These are phyloP conservation scores for Ogataea zsoltii DNA, from an alignment of 805 yeast genomes.

Conservation along the genomic window DNA sequence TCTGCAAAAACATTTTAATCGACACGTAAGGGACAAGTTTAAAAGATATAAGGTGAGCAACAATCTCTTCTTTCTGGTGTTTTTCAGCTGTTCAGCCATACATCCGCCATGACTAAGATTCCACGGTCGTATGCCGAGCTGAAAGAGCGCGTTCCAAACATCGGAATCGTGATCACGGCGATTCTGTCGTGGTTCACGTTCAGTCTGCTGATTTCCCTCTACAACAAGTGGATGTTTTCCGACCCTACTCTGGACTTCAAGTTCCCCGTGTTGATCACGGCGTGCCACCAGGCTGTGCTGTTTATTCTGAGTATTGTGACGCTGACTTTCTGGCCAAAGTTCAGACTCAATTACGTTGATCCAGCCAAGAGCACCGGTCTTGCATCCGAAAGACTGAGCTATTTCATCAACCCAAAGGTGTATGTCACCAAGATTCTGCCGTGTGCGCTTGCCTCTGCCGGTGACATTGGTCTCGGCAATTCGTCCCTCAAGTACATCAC, in stretches of 20 bases:
- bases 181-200: constrained; percentile 58
- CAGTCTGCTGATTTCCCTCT: constrained; percentile 63
- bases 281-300: constrained; percentile 75
- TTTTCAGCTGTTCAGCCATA: background rate
- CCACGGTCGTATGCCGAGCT: constrained; percentile 26
- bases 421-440: constrained; percentile 63
- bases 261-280: constrained; percentile 78
- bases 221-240: constrained; percentile 92
- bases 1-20: background rate
- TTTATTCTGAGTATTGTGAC: constrained; percentile 49
- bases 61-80: background rate
- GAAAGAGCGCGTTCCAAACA: constrained; percentile 24
- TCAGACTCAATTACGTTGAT: constrained; percentile 41
- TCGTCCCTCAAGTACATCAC: constrained; percentile 74
- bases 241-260: constrained; percentile 70
- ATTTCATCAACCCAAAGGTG: constrained; percentile 34
- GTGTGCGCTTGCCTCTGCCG: constrained; percentile 82
- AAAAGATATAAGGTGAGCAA: background rate
- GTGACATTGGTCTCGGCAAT: constrained; percentile 89
- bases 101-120: constrained; percentile 15
- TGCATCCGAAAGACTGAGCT: constrained; percentile 15
- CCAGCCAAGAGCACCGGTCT: constrained; percentile 10
- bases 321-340: constrained; percentile 44
- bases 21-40: constrained; percentile 4
- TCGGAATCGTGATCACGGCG: constrained; percentile 24